Evolutionary conservation across 192 early-diverging fungal genomes (phyloP).

Genomic region (Chytriomyces sp.): DNA sequence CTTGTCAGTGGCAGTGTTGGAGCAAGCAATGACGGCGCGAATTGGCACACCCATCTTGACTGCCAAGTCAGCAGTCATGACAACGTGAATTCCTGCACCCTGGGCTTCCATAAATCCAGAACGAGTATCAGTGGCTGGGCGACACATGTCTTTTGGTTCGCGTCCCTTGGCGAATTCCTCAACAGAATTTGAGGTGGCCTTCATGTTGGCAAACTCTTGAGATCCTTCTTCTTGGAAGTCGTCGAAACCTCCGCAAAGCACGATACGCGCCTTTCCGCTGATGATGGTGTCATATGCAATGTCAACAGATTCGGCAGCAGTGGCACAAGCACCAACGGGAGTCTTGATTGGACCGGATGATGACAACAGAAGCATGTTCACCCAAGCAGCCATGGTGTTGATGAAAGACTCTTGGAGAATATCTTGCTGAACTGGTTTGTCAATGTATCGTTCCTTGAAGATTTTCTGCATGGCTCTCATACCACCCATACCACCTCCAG

Average conservation of each 20-base stretch:
- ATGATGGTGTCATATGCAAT: slow-evolving; percentile 89
- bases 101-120: slow-evolving; percentile 92
- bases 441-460: slow-evolving; percentile 77
- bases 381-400: slow-evolving; percentile 95
- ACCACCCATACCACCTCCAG: slow-evolving; percentile 90
- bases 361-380: slow-evolving; percentile 94
- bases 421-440: slow-evolving; percentile 86
- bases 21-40: slow-evolving; percentile 86
- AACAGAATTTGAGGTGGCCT: slow-evolving; percentile 83
- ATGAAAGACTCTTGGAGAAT: slow-evolving; percentile 96
- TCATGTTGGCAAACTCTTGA: slow-evolving; percentile 96
- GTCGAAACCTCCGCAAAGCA: slow-evolving; percentile 92
- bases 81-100: slow-evolving; percentile 85
- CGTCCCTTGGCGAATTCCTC: slow-evolving; percentile 88
- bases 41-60: slow-evolving; percentile 93
- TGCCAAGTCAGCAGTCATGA: slow-evolving; percentile 87
- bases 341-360: slow-evolving; percentile 93
- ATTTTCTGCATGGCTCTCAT: slow-evolving; percentile 77
- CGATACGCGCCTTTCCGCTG: slow-evolving; percentile 88
- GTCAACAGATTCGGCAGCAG: slow-evolving; percentile 88
- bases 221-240: slow-evolving; percentile 93
- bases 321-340: slow-evolving; percentile 92
- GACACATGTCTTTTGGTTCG: slow-evolving; percentile 84
- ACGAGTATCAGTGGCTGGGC: slow-evolving; percentile 88
- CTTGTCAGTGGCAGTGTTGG: slow-evolving; percentile 92